Conservation (phyloP, 2,329 filamentous ascomycete genomes). For the Fusarium secorum region DNA sequence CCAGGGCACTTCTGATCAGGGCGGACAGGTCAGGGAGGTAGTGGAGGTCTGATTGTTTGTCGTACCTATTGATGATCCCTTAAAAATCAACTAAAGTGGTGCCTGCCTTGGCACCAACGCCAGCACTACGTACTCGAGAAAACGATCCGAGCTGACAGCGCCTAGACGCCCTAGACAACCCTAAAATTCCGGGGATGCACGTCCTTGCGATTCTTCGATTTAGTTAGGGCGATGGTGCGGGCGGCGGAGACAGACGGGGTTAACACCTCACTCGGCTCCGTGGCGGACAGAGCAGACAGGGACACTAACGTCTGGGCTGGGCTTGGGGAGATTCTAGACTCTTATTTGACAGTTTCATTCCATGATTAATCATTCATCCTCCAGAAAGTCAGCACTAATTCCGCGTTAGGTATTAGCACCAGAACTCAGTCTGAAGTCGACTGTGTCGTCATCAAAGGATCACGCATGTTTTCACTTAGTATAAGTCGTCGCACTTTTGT, state of each 20-base stretch:
- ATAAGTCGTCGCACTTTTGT: not conserved
- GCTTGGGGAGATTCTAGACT: not conserved
- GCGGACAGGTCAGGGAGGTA: not conserved
- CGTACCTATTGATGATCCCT: slow-evolving; percentile 28
- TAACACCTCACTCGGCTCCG: not conserved
- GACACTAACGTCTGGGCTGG: not conserved
- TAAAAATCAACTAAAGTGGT: not conserved
- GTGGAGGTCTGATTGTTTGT: not conserved
- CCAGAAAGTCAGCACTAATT: slow-evolving; percentile 29
- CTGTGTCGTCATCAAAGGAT: slow-evolving; percentile 30
- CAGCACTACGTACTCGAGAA: slow-evolving; percentile 6
- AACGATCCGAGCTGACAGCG: slow-evolving; percentile 17
- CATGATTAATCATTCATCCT: slow-evolving; percentile 18
- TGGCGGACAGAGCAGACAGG: not conserved
- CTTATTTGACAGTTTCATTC: slow-evolving; percentile 3
- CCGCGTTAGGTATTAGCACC: slow-evolving; percentile 11
- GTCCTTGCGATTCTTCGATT: not conserved
- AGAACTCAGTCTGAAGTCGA: not conserved
- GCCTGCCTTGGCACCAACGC: slow-evolving; percentile 21
- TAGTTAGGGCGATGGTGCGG: slow-evolving; percentile 9
- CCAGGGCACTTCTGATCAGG: not conserved
- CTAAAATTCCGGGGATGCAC: slow-evolving; percentile 17
- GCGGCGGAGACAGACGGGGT: not conserved
- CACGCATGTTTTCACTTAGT: slow-evolving; percentile 1
- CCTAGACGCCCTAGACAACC: not conserved